Base-by-base conservation (phyloP, 2,329 filamentous ascomycete species). In the Microdochium nivale region DNA sequence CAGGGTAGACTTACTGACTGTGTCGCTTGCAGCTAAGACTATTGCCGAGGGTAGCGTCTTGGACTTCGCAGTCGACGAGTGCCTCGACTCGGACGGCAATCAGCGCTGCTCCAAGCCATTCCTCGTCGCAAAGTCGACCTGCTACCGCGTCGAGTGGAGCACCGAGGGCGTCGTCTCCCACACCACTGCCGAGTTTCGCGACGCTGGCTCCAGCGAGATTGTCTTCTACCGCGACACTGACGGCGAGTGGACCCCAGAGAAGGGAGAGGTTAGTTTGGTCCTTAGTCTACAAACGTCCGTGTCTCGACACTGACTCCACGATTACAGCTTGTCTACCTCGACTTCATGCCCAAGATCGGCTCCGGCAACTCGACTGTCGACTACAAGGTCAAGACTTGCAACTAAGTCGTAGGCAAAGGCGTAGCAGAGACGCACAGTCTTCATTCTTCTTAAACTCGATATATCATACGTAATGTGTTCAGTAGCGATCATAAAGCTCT, bases 341-440 rank as follows among this genome's bases (percentile, higher is more conserved):
- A 74, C 53, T 75, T 74, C 55, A 73, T 71, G 55, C 71, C 72
- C 16, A 75, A 74, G 65, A 55, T 75, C 66, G 51, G 66, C 64
- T 43, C 69, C 67, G 71, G 71, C 2, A 74, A 74, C 46, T 62
- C 70, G 54, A 74, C 71, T 1, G 71, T 75, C 8, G 64, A 70
- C 47, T 75, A 73, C 52, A 62, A 65, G 53, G 70, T 74, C 25
- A 65, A 55, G 46, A 68, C 65, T 23, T 70, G 68, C 51, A 60
- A 66, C 40, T 65, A 27, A 55, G 21, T 23, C 3, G 9, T 19
- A 21, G 13, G 16, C 9, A 19, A 40, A 7, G 35, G 7, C 35
- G 7, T 19, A 7, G 35, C 7, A 7, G 5, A 7, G 4, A 4
- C 4, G 19, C 19, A 19, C 14, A 16, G 7, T 40, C 16, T 40